phyloP scores from a whole-genome alignment of 1,139 yeast genomes.

The Wickerhamiella infanticola region DNA sequence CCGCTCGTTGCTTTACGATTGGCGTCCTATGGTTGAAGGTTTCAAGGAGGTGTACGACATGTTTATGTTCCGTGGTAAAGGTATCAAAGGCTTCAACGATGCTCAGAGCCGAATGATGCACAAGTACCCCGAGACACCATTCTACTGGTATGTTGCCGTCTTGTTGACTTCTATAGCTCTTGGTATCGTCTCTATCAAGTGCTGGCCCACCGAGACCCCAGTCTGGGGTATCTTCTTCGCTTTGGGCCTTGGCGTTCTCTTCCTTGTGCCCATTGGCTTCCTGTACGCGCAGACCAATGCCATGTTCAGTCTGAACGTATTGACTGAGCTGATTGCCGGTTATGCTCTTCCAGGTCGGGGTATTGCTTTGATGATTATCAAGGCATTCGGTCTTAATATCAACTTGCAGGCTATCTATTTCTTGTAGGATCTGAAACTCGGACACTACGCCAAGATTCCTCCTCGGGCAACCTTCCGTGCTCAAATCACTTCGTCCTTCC shows the following conservation, averaged over 20 bases:
- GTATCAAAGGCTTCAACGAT: constrained; percentile 29
- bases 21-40: constrained; percentile 3
- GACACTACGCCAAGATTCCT: constrained; percentile 35
- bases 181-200: constrained; percentile 31
- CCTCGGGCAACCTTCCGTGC: constrained; percentile 45
- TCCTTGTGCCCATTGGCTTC: constrained; percentile 35
- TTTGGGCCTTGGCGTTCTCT: constrained; percentile 37
- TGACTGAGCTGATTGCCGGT: constrained; percentile 40
- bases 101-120: constrained; percentile 44
- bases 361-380: constrained; percentile 36
- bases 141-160: constrained; percentile 38
- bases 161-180: constrained; percentile 33
- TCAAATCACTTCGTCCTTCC: constrained; percentile 33
- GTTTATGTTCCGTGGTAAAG: constrained; percentile 8
- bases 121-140: constrained; percentile 44
- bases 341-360: constrained; percentile 49
- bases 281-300: constrained; percentile 37
- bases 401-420: constrained; percentile 45
- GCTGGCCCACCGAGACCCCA: constrained; percentile 32
- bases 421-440: constrained; percentile 40
- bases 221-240: constrained; percentile 44
- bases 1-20: constrained; percentile 18
- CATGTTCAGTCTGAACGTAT: constrained; percentile 36
- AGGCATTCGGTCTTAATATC: constrained; percentile 35
- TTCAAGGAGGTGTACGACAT: constrained; percentile 3